Evolutionary conservation across 192 early-diverging fungal species (phyloP).

Genomic region (Mortierella hygrophila): DNA sequence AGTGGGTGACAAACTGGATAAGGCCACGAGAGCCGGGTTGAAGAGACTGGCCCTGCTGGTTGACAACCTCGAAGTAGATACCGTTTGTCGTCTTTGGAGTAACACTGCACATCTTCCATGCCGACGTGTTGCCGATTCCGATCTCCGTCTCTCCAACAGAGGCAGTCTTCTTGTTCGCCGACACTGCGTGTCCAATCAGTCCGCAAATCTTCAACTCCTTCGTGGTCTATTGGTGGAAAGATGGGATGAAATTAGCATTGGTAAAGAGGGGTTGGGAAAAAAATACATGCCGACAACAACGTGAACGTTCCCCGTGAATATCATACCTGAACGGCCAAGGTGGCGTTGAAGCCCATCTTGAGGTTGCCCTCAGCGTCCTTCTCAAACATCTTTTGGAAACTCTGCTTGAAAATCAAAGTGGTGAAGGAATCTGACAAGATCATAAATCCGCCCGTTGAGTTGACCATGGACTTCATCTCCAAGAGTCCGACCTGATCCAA

Average conservation of each 20-base stretch:
- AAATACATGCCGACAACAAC: background rate
- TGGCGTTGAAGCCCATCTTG: constrained; percentile 98
- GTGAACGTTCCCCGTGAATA: background rate
- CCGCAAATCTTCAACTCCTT: constrained; percentile 97
- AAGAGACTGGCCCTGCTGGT: constrained; percentile 86
- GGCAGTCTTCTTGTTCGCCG: constrained; percentile 89
- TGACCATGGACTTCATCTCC: constrained; percentile 95
- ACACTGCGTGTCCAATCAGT: constrained; percentile 96
- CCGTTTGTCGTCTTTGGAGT: constrained; percentile 89
- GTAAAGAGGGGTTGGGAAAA: background rate
- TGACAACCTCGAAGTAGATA: constrained; percentile 98
- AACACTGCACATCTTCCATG: constrained; percentile 95
- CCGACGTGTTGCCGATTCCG: constrained; percentile 95
- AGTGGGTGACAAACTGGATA: constrained; percentile 96
- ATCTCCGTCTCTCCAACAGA: constrained; percentile 98
- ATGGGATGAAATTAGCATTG: background rate
- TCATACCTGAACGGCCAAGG: constrained; percentile 91
- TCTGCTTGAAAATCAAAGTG: constrained; percentile 97
- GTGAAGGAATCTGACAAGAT: constrained; percentile 96
- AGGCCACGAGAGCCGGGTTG: constrained; percentile 89
- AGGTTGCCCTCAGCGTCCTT: constrained; percentile 93
- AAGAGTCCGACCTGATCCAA: constrained; percentile 97
- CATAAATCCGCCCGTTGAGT: constrained; percentile 93
- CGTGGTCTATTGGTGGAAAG: constrained; percentile 73
- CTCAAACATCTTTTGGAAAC: constrained; percentile 93